phyloP scores from a whole-genome alignment of 805 yeast genomes.

The Komagataella kurtzmanii region DNA sequence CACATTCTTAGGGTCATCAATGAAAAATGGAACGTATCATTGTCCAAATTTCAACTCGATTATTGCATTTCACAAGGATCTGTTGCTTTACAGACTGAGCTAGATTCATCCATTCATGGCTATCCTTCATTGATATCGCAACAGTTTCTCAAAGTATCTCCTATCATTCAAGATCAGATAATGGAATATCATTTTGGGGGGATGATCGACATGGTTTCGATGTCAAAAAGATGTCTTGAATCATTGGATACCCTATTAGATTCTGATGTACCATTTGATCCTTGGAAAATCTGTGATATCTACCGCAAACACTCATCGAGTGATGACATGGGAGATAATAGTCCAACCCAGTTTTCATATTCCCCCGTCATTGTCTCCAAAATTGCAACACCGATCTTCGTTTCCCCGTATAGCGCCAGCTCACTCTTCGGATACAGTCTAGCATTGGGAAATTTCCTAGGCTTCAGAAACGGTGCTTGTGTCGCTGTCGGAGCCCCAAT shows the following conservation, averaged over 20 bases:
- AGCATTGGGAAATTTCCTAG: constrained; percentile 31
- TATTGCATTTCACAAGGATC: constrained; percentile 44
- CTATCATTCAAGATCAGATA: constrained; percentile 25
- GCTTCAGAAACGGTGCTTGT: constrained; percentile 23
- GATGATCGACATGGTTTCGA: constrained; percentile 27
- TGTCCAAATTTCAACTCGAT: constrained; percentile 20
- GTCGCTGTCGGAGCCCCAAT: constrained; percentile 39
- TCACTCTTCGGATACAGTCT: constrained; percentile 2
- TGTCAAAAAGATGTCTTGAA: constrained; percentile 24
- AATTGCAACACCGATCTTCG: not conserved
- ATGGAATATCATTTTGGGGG: constrained; percentile 43
- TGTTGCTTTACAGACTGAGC: constrained; percentile 35
- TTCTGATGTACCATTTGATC: constrained; percentile 10
- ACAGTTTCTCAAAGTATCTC: constrained; percentile 19
- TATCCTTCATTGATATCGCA: constrained; percentile 1
- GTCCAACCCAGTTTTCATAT: too few species aligned
- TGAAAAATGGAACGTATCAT: constrained; percentile 19
- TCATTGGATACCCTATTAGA: constrained; percentile 28
- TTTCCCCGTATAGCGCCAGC: constrained; percentile 2
- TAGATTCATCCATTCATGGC: constrained; percentile 7
- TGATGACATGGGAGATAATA: not conserved
- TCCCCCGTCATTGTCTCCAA: not conserved
- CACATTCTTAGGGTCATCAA: constrained; percentile 28
- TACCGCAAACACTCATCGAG: constrained; percentile 3
- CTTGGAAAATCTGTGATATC: constrained; percentile 23